Percentiles rank a stretch among this genome's conserved stretches.
Conservation (phyloP, 768 basidiomycete species). For the Tephrocybe sp. region DNA sequence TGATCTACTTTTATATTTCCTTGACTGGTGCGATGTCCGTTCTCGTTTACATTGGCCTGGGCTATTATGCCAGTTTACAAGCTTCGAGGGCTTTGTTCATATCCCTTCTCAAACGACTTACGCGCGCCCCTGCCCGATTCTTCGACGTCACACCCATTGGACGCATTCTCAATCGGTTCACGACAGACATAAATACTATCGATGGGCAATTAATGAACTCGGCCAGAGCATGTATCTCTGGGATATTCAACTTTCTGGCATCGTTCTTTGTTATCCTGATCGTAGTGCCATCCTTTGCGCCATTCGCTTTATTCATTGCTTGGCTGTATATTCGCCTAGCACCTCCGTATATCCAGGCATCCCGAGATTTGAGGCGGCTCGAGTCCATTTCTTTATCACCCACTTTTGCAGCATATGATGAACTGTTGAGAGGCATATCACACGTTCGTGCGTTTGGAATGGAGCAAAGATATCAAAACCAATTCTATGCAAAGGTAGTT, state of each 20-base stretch:
- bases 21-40: slow-evolving; percentile 53
- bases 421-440: slow-evolving; percentile 60
- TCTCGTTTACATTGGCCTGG: slow-evolving; percentile 54
- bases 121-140: slow-evolving; percentile 64
- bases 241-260: slow-evolving; percentile 57
- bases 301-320: slow-evolving; percentile 65
- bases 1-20: slow-evolving; percentile 62
- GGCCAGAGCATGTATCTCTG: slow-evolving; percentile 51
- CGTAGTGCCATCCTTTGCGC: slow-evolving; percentile 62
- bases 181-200: slow-evolving; percentile 72
- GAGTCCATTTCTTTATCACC: slow-evolving; percentile 69
- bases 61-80: slow-evolving; percentile 67
- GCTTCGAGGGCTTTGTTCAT: slow-evolving; percentile 62
- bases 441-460: slow-evolving; percentile 73
- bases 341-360: slow-evolving; percentile 56
- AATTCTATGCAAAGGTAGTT: slow-evolving; percentile 54
- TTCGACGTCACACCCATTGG: slow-evolving; percentile 77
- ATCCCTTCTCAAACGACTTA: slow-evolving; percentile 49
- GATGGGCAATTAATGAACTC: slow-evolving; percentile 62
- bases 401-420: slow-evolving; percentile 72
- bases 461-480: slow-evolving; percentile 63
- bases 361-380: slow-evolving; percentile 64
- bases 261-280: slow-evolving; percentile 64
- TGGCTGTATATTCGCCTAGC: slow-evolving; percentile 66
- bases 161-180: slow-evolving; percentile 77